Percentiles rank a stretch among this genome's conserved stretches.
phyloP scores from a whole-genome alignment of 2,329 filamentous ascomycete genomes.

The Monilinia laxa region DNA sequence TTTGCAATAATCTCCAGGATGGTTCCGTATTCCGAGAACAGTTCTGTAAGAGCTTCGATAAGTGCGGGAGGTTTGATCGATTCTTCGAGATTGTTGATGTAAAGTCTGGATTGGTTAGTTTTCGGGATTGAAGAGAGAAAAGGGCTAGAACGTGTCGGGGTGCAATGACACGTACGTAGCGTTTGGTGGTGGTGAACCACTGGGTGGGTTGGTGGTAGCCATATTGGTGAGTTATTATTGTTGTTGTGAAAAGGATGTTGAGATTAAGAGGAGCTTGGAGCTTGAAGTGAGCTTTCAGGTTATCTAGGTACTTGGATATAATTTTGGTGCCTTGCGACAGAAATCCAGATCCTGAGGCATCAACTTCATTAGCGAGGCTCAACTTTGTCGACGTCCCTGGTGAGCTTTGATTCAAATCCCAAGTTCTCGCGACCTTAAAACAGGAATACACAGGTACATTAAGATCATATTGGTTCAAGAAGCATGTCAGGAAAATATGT shows the following conservation, averaged over 20 bases:
- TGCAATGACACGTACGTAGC: constrained; percentile 75
- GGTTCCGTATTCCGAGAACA: constrained; percentile 87
- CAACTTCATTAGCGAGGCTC: not conserved
- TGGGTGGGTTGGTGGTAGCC: constrained; percentile 8
- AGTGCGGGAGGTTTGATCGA: constrained; percentile 79
- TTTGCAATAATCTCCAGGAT: constrained; percentile 85
- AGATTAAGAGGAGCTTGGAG: constrained; percentile 9
- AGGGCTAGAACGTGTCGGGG: constrained; percentile 55
- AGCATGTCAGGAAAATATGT: too few species aligned
- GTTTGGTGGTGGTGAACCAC: constrained; percentile 45
- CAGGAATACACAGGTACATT: too few species aligned
- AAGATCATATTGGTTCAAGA: not conserved
- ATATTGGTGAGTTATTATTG: constrained; percentile 3
- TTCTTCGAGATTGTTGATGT: constrained; percentile 86
- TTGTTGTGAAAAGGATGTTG: not conserved
- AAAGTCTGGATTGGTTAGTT: constrained; percentile 51
- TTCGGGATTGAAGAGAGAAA: constrained; percentile 24
- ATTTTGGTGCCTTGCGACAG: constrained; percentile 7
- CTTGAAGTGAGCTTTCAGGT: not conserved
- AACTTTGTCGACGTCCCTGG: not conserved
- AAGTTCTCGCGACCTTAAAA: not conserved
- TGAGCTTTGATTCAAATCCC: not conserved
- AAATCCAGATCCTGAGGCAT: not conserved
- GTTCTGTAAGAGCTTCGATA: constrained; percentile 67
- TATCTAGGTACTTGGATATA: too few species aligned